Conservation (phyloP, 2,329 filamentous ascomycete species). For the Pseudocercospora macadamiae region DNA sequence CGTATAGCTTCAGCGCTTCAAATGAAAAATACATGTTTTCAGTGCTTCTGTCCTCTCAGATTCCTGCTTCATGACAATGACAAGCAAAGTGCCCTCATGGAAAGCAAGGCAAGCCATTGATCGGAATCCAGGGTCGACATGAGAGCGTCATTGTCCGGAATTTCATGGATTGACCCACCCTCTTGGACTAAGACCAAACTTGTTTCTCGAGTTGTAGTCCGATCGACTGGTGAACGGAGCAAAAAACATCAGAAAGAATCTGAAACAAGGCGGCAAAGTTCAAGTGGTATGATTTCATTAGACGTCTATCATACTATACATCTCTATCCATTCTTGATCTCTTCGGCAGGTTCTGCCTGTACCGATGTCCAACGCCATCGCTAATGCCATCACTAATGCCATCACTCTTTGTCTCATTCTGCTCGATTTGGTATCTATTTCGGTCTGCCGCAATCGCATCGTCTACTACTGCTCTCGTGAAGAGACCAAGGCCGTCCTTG, state of each 20-base stretch:
- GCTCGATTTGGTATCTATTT: not conserved
- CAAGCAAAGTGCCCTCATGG: no score
- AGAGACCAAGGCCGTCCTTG: not conserved
- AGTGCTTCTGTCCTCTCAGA: no score
- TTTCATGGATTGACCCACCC: no score
- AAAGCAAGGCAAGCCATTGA: no score
- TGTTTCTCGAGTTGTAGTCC: no score
- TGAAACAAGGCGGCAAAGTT: no score
- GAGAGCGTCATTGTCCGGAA: no score
- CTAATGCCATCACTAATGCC: not conserved
- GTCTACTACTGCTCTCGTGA: not conserved
- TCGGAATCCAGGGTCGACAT: no score
- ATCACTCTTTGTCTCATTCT: not conserved
- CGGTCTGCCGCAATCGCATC: not conserved
- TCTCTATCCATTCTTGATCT: not conserved
- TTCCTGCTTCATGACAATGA: no score
- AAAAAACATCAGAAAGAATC: no score
- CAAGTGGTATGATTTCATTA: not conserved
- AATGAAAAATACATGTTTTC: not conserved
- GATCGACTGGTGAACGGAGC: no score
- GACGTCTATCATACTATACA: conserved; percentile 1
- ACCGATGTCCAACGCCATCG: not conserved
- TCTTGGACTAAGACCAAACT: no score
- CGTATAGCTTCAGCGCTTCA: not conserved
- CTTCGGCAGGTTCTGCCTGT: not conserved